Base-by-base conservation (phyloP, 2,329 filamentous ascomycete genomes). In the Lachnellula subtilissima region DNA sequence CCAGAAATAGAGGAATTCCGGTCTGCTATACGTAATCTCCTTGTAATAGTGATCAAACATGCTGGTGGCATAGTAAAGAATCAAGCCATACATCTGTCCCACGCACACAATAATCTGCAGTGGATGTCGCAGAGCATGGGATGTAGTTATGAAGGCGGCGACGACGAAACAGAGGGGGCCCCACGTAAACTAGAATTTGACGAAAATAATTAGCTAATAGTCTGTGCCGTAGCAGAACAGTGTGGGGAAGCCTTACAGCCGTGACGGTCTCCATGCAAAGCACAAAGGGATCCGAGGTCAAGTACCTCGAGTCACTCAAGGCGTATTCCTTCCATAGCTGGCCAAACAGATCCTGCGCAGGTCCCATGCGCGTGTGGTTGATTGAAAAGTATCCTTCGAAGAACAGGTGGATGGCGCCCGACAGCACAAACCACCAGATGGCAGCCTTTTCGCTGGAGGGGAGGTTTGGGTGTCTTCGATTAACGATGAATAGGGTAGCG, bases 351-450 rank as follows among this genome's bases (percentile, higher is more conserved):
- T 76, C 69, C 28, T 67, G 67, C 36, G 67, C 67, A 37, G 70
- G 64, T 36, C 72, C 73, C 63, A 82, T 75, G 56, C 67, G 57
- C 51, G 66, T 57, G 45, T 72, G 72, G 67, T 80, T 75, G 62
- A 72, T 67, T 11, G 74, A 72, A 62, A 78, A 81, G 69, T 81
- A 80, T 25, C 79, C 68, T 61, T 64, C 55, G 47, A 63, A 63
- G 55, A 69, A 69, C 25, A 70, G 52, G 54, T 70, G 68, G 32
- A 70, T 68, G 17, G 58, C 55, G 32, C 68, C 67, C 51, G 67
- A 89, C 14, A 93, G 76, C 22, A 86, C 79, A 70, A 92, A 92
- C 89, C 89, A 93, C 72, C 90, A 72, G 22, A 87, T 81, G 4
- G 80, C 81, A 12, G 79, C 63, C 47, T 83, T 76, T 61, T 91